Conservation (phyloP, 176 grass and related monocot genomes). For the Aegilops tauschii region DNA sequence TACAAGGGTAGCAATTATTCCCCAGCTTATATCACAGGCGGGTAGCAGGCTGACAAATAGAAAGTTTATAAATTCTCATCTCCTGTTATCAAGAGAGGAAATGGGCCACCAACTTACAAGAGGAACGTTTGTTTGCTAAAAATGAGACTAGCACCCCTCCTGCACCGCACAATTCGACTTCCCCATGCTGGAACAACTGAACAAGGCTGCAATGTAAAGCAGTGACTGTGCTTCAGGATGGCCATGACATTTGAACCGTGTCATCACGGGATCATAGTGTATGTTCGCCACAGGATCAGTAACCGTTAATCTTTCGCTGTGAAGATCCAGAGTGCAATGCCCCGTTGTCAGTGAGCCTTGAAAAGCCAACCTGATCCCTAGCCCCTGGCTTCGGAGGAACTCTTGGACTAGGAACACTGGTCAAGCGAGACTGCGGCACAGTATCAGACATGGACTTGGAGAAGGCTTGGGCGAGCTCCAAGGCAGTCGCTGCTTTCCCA, state of each 20-base stretch:
- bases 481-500: constrained; percentile 66
- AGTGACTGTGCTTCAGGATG: constrained; percentile 23
- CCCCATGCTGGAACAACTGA: constrained; percentile 26
- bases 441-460: constrained; percentile 72
- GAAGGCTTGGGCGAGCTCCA: constrained; percentile 95
- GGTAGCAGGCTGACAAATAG: constrained; percentile 21
- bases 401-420: constrained; percentile 44
- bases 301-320: constrained; percentile 88
- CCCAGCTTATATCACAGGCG: constrained; percentile 19
- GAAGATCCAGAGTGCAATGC: constrained; percentile 41
- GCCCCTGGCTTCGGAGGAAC: constrained; percentile 37
- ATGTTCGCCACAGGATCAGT: constrained; percentile 47
- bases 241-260: constrained; percentile 25
- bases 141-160: not conserved
- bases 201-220: constrained; percentile 30
- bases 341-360: constrained; percentile 54
- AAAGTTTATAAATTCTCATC: constrained; percentile 33
- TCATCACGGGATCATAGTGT: constrained; percentile 22
- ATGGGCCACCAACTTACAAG: constrained; percentile 29
- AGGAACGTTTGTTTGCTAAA: constrained; percentile 41
- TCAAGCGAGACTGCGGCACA: constrained; percentile 31
- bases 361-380: constrained; percentile 52
- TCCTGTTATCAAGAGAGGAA: constrained; percentile 33
- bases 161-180: constrained; percentile 14
- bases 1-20: constrained; percentile 38